Base-by-base conservation (phyloP, 2,329 filamentous ascomycete species). In the Penicillium sp. region DNA sequence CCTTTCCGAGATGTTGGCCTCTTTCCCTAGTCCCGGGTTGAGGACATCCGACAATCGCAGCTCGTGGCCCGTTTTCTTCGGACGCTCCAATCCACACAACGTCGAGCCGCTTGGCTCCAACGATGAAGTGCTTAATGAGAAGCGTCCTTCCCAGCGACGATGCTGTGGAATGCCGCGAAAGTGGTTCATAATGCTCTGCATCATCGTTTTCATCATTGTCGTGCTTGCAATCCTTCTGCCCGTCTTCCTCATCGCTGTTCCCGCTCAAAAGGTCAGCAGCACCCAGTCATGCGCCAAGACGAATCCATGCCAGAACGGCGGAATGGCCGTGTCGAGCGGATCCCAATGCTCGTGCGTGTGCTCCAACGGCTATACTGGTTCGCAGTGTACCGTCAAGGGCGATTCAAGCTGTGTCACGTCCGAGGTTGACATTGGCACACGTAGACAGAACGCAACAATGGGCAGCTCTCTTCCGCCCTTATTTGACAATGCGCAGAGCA, bases 81-180 rank as follows among this genome's bases (percentile, higher is more conserved):
- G 64, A 14, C 65, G 63, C 45, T 66, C 65, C 39, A 62, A 62
- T 27, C 55, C 68, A 38, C 61, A 64, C 37, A 62, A 67, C 52
- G 42, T 62, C 54, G 34, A 62, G 58, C 49, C 59, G 52, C 46
- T 58, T 44, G 16, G 43, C 49, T 40, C 57, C 32, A 34, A 42
- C 28, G 59, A 60, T 4, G 57, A 59, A 14, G 55, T 53, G 9
- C 54, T 55, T 47, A 36, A 54, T 48, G 52, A 50, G 10, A 55
- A 54, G 28, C 41, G 70, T 5, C 16, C 9, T 50, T 68, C 75
- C 9, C 20, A 24, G 10, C 80, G 85, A 31, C 80, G 80, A 45
- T 94, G 86, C 69, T 98, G 91, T 62, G 91, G 91, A 13, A 77
- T 97, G 58, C 86, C 89, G 2, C 64, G 86, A 13, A 94, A 88